A percentile compares a stretch with the other conserved stretches of the same genome.
Conservation (phyloP, 2,329 filamentous ascomycete species). For the Hypoxylon sp. region DNA sequence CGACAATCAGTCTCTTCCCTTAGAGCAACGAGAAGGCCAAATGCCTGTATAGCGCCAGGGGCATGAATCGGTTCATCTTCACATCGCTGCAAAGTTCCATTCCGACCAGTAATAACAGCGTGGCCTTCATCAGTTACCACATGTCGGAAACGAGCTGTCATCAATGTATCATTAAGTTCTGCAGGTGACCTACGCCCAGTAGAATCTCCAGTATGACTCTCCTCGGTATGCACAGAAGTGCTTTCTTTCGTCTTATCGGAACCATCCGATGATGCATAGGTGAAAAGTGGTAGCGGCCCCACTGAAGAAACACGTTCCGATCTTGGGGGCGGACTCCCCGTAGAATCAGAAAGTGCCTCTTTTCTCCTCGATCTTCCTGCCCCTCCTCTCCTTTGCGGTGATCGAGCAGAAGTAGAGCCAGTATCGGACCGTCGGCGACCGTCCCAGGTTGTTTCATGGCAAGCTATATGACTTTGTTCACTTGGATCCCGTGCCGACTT, state of each 20-base stretch:
- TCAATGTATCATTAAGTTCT: conserved; percentile 60
- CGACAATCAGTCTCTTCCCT: conserved; percentile 78
- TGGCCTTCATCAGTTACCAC: conserved; percentile 83
- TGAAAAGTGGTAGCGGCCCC: conserved; percentile 44
- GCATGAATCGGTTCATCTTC: conserved; percentile 94
- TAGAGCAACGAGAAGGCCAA: conserved; percentile 82
- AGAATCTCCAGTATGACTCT: conserved; percentile 28
- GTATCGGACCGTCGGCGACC: conserved; percentile 54
- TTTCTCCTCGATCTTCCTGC: conserved; percentile 30
- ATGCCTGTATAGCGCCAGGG: conserved; percentile 84
- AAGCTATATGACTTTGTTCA: conserved; percentile 59
- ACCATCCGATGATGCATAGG: conserved; percentile 48
- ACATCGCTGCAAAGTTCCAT: conserved; percentile 81
- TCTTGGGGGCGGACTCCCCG: conserved; percentile 36
- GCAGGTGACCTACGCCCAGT: conserved; percentile 29
- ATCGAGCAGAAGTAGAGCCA: conserved; percentile 29
- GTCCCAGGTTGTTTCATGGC: conserved; percentile 50
- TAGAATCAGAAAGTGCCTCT: conserved; percentile 33
- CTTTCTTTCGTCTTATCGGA: conserved; percentile 46
- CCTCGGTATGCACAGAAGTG: conserved; percentile 18
- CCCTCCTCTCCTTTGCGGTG: conserved; percentile 34
- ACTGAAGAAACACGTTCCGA: conserved; percentile 24
- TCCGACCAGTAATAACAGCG: conserved; percentile 84
- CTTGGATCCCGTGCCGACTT: conserved; percentile 54
- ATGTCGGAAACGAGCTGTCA: conserved; percentile 85